Base-by-base conservation (phyloP, 306 rosid genomes). In the Urtica urens region DNA sequence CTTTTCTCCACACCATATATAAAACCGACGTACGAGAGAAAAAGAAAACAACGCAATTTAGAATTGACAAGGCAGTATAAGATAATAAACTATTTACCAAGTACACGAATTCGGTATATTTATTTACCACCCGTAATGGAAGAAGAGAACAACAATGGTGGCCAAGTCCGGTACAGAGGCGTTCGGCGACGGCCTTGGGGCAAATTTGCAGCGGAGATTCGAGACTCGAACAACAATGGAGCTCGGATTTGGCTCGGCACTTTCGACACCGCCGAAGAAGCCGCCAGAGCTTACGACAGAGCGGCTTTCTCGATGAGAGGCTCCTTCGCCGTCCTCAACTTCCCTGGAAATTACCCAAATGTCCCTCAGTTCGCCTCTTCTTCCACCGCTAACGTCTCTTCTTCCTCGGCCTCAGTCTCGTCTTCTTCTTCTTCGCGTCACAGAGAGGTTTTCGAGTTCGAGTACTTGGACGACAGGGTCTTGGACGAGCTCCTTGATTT, bases 221-320 rank as follows among this genome's bases (percentile, higher is more conserved):
- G 73, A 0, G 78, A 72, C 51, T 66, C 59, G 11, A 46, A 50
- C 0, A 12, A 62, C 30, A 69, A 69, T 3, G 82, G 80, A 0
- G 72, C 67, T 12, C 51, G 94, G 12, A 19, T 83, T 42, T 83
- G 94, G 90, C 86, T 79, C 5, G 93, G 93, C 1, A 82, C 93
- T 5, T 82, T 73, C 30, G 55, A 49, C 59, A 78, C 79, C 0
- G 82, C 70, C 0, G 66, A 74, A 49, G 90, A 77, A 41, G 90
- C 82, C 6, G 87, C 87, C 3, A 66, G 93, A 51, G 87, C 95
- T 39, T 78, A 81, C 31, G 93, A 80, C 50, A 62, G 62, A 18
- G 93, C 80, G 16, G 95, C 87, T 23, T 75, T 68, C 53, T 33
- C 67, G 2, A 80, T 78, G 87, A 78, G 87, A 64, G 95, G 95